Base-by-base conservation (phyloP, 2,329 filamentous ascomycete genomes). In the Fusarium globosum region DNA sequence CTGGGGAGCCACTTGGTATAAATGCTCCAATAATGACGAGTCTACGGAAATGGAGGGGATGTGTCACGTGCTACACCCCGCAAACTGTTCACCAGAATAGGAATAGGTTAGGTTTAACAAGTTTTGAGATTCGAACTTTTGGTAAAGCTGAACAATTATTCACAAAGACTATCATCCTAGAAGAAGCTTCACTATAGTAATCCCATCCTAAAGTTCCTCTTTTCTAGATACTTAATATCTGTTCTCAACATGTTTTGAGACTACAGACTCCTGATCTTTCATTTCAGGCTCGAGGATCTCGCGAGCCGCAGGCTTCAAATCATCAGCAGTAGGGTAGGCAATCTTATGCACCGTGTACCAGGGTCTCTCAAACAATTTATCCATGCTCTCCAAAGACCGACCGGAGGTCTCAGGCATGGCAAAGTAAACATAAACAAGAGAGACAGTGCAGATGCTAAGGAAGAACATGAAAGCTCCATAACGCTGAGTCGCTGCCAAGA, bases 391-490 rank as follows among this genome's bases (percentile, higher is more conserved):
- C 12, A 80, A 43, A 1, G 79, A 80, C 6, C 79, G 57, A 2
- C 79, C 79, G 1, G 79, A 75, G 0, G 78, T 80, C 38, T 80
- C 79, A 4, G 81, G 81, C 68, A 82, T 78, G 2, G 79, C 78
- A 39, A 82, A 76, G 58, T 75, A 81, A 3, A 81, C 80, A 23
- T 81, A 82, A 3, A 77, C 59, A 2, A 81, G 61, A 1, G 79
- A 80, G 1, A 77, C 38, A n/a, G 33, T 41, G 28, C 76, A 80
- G 18, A 82, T 79, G 20, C 64, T 68, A 0, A 75, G 64, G 57
- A 81, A 81, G 26, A 81, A 80, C 28, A 77, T 69, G 23, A 81
- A 81, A 6, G 80, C 78, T 1, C 80, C 80, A 12, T 77, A 81
- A 3, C 79, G 71, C 6, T 81, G 58, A 1, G 80, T 82, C 0